Base-by-base conservation (phyloP, 2,329 filamentous ascomycete genomes). In the Colletotrichum sp. region DNA sequence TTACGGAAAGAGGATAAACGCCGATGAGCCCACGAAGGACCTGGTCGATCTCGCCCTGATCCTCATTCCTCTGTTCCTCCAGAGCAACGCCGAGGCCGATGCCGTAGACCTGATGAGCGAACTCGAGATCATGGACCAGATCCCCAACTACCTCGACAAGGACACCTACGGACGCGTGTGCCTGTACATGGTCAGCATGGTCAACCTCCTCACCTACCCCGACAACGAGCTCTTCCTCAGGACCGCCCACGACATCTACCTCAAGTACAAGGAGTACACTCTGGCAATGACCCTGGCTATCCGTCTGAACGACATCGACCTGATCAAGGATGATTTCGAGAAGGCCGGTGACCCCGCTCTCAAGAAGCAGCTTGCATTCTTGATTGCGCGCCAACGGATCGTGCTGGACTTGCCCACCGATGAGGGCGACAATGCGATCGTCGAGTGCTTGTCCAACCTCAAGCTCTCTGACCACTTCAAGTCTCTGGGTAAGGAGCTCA, bases 161-260 rank as follows among this genome's bases (percentile, higher is more conserved):
- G 94, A 98, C 86, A 98, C 96, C 30, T 99, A 98, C 84, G 89
- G 94, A 68, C 90, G 97, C 82, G 97, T 98, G 71, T 98, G 97
- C 83, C 87, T 99, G 79, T 99, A 99, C 87, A 98, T 99, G 94
- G 95, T 98, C 80, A 98, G 95, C 88, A 98, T 98, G 95, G 97
- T 99, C 79, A 98, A 97, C 82, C 91, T 99, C 24, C 92, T 99
- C 84, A 98, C 97, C 70, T 98, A 98, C 82, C 97, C 97, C 58
- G 97, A 99, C 85, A 98, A 99, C 85, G 95, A 98, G 83, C 93
- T 95, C 80, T 98, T 99, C 86, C 93, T 99, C 76, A 93, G 93
- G 78, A 98, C 96, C 9, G 96, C 96, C 64, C 97, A 98, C 87
- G 91, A 93, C 78, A 97, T 99, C 82, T 99, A 99, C 87, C 93